Evolutionary conservation across 768 basidiomycete genomes (phyloP).

Genomic region (Termitomyces eurrhizus): DNA sequence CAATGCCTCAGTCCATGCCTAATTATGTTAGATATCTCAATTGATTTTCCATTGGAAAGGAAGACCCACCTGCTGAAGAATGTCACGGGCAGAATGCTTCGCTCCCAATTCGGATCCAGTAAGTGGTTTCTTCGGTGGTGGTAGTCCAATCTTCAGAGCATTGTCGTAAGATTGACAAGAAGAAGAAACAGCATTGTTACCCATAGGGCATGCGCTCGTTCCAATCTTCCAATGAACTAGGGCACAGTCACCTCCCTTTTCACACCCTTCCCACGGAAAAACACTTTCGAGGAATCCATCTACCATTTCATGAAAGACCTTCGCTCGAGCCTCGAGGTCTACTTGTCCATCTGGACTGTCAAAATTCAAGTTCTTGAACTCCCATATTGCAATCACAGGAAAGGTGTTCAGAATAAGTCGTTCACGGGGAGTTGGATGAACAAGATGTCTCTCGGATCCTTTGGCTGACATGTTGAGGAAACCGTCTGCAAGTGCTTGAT

Average conservation of each 20-base stretch:
- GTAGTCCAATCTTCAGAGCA: not conserved
- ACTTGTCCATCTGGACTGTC: not conserved
- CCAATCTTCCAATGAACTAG: not conserved
- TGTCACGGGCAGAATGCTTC: not conserved
- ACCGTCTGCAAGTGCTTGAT: not conserved
- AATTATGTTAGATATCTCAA: too few species aligned
- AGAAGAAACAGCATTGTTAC: not conserved
- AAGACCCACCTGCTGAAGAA: not conserved
- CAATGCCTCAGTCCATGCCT: constrained; percentile 4
- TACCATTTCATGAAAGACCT: not conserved
- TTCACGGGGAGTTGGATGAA: not conserved
- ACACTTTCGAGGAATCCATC: not conserved
- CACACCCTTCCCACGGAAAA: constrained; percentile 5
- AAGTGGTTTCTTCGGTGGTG: not conserved
- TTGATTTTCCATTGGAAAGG: too few species aligned
- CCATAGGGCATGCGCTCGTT: not conserved
- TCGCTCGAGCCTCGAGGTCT: not conserved
- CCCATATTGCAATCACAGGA: not conserved
- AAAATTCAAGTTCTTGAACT: constrained; percentile 1
- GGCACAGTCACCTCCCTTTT: not conserved
- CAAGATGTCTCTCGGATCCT: not conserved
- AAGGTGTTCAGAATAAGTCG: not conserved
- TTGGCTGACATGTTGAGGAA: constrained; percentile 1
- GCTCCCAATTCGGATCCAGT: not conserved
- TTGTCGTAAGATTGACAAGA: not conserved